Percentiles rank a stretch among this genome's conserved stretches.
These are phyloP conservation scores for Panus rudis DNA, from an alignment of 768 basidiomycete genomes.

Conservation along the genomic window DNA sequence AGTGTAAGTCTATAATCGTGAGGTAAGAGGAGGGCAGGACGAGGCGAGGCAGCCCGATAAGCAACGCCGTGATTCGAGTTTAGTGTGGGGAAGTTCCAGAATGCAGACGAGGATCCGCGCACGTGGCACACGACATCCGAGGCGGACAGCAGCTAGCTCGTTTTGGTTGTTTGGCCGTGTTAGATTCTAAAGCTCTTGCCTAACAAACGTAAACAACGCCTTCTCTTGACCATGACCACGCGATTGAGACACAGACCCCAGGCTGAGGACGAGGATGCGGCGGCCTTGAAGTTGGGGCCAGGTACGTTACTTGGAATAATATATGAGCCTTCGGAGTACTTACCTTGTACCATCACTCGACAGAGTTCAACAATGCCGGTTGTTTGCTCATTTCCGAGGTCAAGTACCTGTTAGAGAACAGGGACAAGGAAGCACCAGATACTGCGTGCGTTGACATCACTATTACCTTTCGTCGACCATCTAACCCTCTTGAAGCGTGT, in stretches of 20 bases:
- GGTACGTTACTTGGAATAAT: slow-evolving; percentile 33
- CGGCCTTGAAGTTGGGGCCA: slow-evolving; percentile 73
- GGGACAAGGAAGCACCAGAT: slow-evolving; percentile 83
- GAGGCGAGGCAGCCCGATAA: slow-evolving; percentile 1
- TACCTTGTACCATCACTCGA: not conserved
- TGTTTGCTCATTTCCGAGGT: slow-evolving; percentile 90
- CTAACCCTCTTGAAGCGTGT: slow-evolving; percentile 50
- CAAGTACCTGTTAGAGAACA: slow-evolving; percentile 81
- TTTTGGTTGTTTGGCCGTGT: slow-evolving; percentile 21
- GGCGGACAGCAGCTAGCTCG: not conserved
- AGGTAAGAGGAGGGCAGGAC: not conserved
- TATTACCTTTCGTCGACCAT: not conserved
- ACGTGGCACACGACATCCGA: too few species aligned
- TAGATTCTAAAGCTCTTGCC: slow-evolving; percentile 26
- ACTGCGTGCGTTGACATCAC: slow-evolving; percentile 53
- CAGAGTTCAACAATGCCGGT: slow-evolving; percentile 90
- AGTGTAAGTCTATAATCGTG: not conserved
- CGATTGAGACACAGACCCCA: slow-evolving; percentile 54
- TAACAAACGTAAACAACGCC: slow-evolving; percentile 23
- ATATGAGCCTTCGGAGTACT: too few species aligned
- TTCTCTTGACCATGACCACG: slow-evolving; percentile 38
- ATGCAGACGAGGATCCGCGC: too few species aligned
- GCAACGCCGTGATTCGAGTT: too few species aligned
- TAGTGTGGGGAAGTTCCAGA: too few species aligned
- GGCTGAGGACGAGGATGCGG: slow-evolving; percentile 82